phyloP scores from a whole-genome alignment of 345 rosid genomes.

The Draba incana region DNA sequence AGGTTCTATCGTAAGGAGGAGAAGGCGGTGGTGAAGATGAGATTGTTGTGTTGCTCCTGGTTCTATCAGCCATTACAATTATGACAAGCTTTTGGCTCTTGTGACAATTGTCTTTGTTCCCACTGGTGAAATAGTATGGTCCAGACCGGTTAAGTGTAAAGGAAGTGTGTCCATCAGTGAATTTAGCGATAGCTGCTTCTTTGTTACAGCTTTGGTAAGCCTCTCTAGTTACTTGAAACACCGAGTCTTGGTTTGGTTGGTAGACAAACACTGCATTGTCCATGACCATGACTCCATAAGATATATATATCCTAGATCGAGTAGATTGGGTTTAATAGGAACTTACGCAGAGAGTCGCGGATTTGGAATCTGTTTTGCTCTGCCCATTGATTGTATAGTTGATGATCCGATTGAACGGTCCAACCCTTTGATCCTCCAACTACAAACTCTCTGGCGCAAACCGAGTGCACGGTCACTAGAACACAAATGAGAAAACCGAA shows the following conservation, averaged over 20 bases:
- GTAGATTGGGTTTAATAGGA: conserved; percentile 3
- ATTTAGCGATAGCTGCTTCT: conserved; percentile 35
- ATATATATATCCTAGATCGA: neutral
- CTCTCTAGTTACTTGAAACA: conserved; percentile 54
- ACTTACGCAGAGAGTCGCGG: conserved; percentile 24
- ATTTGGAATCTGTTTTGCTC: conserved; percentile 15
- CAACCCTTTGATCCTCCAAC: conserved; percentile 30
- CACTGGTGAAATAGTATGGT: conserved; percentile 66
- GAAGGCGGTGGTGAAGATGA: conserved; percentile 35
- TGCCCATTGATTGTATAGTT: conserved; percentile 25
- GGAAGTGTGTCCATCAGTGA: conserved; percentile 60
- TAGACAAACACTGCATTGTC: conserved; percentile 60
- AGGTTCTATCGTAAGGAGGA: conserved; percentile 40
- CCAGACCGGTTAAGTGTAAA: conserved; percentile 57
- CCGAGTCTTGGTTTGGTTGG: conserved; percentile 56
- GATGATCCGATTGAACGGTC: conserved; percentile 18
- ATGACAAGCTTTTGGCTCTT: conserved; percentile 59
- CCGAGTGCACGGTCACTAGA: conserved; percentile 1
- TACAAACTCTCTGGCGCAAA: conserved; percentile 8
- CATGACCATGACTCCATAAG: conserved; percentile 8
- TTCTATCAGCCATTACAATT: conserved; percentile 62
- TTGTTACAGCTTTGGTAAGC: conserved; percentile 57
- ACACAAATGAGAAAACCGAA: conserved; percentile 18
- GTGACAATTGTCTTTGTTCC: conserved; percentile 60
- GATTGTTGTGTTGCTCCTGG: conserved; percentile 31